Evolutionary conservation across 768 basidiomycete genomes (phyloP).

Genomic region (Mycena haematopus): DNA sequence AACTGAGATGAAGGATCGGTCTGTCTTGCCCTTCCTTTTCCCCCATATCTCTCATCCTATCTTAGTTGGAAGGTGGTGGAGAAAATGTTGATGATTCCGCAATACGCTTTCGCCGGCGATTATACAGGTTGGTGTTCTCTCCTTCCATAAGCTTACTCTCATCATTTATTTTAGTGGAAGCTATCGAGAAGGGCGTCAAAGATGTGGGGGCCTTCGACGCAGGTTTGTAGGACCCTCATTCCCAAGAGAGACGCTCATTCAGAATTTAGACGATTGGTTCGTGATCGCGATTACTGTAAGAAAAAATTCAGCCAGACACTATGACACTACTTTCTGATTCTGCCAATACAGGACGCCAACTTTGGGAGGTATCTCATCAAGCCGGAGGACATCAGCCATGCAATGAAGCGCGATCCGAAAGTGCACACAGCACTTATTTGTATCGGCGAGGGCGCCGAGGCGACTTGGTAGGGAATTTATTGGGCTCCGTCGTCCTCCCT

Average conservation of each 20-base stretch:
- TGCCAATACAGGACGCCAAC: conserved; percentile 60
- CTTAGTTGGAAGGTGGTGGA: conserved; percentile 64
- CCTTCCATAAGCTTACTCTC: background rate
- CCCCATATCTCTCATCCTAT: background rate
- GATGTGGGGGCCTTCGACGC: conserved; percentile 64
- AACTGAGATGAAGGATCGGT: conserved; percentile 57
- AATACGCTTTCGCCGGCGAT: conserved; percentile 74
- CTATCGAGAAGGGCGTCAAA: conserved; percentile 65
- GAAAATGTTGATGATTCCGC: conserved; percentile 72
- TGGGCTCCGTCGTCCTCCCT: background rate
- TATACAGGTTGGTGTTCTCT: conserved; percentile 53
- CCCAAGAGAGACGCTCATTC: background rate
- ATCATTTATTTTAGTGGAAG: conserved; percentile 54
- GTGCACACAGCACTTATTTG: conserved; percentile 72
- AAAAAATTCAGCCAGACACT: background rate
- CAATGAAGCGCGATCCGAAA: conserved; percentile 66
- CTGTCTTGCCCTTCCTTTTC: background rate
- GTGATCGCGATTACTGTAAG: conserved; percentile 69
- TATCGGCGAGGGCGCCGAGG: conserved; percentile 73
- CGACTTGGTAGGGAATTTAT: conserved; percentile 51
- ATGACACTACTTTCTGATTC: background rate
- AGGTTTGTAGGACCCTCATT: background rate
- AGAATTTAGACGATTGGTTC: conserved; percentile 65
- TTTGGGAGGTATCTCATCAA: conserved; percentile 69
- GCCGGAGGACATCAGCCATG: conserved; percentile 59